Percentiles rank a stretch among this genome's conserved stretches.
phyloP scores from a whole-genome alignment of 1,284 basidiomycete genomes.

The Ceratobasidium papillatum region DNA sequence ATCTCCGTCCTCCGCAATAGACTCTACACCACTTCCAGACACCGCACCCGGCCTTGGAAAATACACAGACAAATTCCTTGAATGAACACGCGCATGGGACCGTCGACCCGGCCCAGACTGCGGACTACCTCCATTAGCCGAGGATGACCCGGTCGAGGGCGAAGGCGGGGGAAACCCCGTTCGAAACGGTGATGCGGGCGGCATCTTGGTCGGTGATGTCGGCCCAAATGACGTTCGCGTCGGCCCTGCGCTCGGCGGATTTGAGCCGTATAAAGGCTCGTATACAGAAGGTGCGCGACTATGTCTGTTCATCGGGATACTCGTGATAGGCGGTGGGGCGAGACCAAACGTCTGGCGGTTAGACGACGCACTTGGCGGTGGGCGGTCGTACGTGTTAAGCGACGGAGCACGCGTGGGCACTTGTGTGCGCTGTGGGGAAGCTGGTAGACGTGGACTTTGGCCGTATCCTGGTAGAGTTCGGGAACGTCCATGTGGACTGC shows the following conservation, averaged over 20 bases:
- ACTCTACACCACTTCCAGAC: slow-evolving; percentile 50
- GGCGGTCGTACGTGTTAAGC: slow-evolving; percentile 2
- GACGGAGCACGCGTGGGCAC: slow-evolving; percentile 42
- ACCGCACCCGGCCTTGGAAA: slow-evolving; percentile 81
- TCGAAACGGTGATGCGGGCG: slow-evolving; percentile 24
- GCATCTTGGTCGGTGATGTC: slow-evolving; percentile 27
- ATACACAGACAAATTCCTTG: slow-evolving; percentile 88
- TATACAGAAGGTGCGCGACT: slow-evolving; percentile 33
- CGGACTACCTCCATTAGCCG: slow-evolving; percentile 45
- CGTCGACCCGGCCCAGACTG: slow-evolving; percentile 53
- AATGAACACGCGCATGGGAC: slow-evolving; percentile 80
- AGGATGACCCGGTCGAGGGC: slow-evolving; percentile 49
- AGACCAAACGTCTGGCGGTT: slow-evolving; percentile 44
- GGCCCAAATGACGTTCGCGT: slow-evolving; percentile 23
- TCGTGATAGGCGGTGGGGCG: slow-evolving; percentile 8
- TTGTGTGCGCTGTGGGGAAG: slow-evolving; percentile 43
- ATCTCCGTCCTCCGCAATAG: slow-evolving; percentile 68
- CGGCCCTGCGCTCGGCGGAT: slow-evolving; percentile 25
- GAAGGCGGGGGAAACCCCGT: slow-evolving; percentile 53
- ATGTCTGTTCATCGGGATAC: slow-evolving; percentile 27
- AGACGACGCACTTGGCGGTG: slow-evolving; percentile 30
- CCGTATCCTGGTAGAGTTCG: slow-evolving; percentile 51
- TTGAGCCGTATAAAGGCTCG: slow-evolving; percentile 32
- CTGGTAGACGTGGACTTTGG: slow-evolving; percentile 52
- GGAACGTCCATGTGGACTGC: slow-evolving; percentile 38